Conservation (phyloP, 805 yeast species). For the Lachancea nothofagi region DNA sequence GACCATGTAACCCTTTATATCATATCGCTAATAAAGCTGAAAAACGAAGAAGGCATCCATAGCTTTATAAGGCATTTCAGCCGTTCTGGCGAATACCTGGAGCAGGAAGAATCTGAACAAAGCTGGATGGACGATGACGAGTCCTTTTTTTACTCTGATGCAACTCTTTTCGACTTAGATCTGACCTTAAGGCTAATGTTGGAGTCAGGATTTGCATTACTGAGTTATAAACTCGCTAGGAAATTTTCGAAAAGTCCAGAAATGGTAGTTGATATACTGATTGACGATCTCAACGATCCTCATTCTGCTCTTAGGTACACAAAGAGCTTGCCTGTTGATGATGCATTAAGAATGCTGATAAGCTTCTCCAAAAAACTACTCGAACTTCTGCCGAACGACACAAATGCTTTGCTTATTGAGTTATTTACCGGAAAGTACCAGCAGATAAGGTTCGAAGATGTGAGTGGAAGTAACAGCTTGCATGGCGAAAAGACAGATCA, state of each 20-base stretch:
- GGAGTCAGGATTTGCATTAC: slow-evolving; percentile 59
- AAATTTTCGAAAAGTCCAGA: slow-evolving; percentile 63
- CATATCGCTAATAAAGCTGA: slow-evolving; percentile 75
- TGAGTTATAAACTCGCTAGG: slow-evolving; percentile 66
- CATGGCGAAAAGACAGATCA: slow-evolving; percentile 11
- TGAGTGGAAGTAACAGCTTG: slow-evolving; percentile 4
- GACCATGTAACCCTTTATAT: slow-evolving; percentile 79
- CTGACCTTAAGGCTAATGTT: slow-evolving; percentile 63
- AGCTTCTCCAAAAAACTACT: slow-evolving; percentile 61
- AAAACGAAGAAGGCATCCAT: slow-evolving; percentile 51
- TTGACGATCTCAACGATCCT: slow-evolving; percentile 59
- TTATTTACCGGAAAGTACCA: slow-evolving; percentile 82
- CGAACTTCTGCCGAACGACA: slow-evolving; percentile 66
- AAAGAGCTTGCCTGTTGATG: slow-evolving; percentile 66
- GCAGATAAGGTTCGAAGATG: slow-evolving; percentile 35
- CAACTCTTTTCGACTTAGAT: slow-evolving; percentile 53
- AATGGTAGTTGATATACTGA: slow-evolving; percentile 66
- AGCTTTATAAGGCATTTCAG: slow-evolving; percentile 44
- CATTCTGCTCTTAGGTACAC: slow-evolving; percentile 58
- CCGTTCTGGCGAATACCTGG: slow-evolving; percentile 25
- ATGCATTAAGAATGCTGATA: slow-evolving; percentile 63
- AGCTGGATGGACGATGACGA: slow-evolving; percentile 35
- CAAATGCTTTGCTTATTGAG: slow-evolving; percentile 75
- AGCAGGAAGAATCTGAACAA: slow-evolving; percentile 29
- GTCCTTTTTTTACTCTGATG: slow-evolving; percentile 29